Base-by-base conservation (phyloP, 768 basidiomycete species). In the Tylopilus plumbeoviolaceoides region DNA sequence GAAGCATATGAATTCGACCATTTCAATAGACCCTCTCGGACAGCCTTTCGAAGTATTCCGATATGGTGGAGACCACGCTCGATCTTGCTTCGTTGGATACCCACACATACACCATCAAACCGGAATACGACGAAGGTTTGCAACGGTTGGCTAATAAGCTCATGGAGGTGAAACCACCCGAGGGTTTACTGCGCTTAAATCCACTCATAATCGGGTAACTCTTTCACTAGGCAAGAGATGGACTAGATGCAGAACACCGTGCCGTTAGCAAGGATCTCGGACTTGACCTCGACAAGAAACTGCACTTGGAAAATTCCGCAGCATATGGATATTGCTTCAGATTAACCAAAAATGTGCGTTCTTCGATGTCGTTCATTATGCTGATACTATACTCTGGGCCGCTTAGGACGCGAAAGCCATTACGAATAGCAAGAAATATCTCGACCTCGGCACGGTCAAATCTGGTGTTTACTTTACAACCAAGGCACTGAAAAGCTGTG, bases 41-140 rank as follows among this genome's bases (percentile, higher is more conserved):
- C 0, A 83, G 74, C 47, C 79, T 98, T 5, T 76, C 75, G 12
- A 91, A 91, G 63, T 95, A 94, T 61, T 76, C 80, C 3, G 90
- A 94, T 55, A 95, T 98, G 90, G 95, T 98, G 3, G 93, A 98
- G 67, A 85, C 91, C 56, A 98, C 97, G 0, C 81, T 99, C 40
- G 97, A 99, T 63, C 81, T 98, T 17, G 83, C 85, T 20, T 84
- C 95, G 52, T 78, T 97, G 7, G 85, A 89, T 28, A 78, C 79
- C 14, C 92, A 98, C 69, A 89, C 87, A 59, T 93, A 87, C 63
- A 85, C 93, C 17, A 94, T 99, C 63, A 92, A 91, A 63, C 85
- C 95, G 0, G 91, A 93, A 49, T 95, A 95, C 58, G 92, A 98
- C 63, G 78, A 80, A 6, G 75, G 78, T 17, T 77, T 98, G 17